phyloP scores from a whole-genome alignment of 495 filamentous ascomycete genomes.

The Hypoxylon trugodes region DNA sequence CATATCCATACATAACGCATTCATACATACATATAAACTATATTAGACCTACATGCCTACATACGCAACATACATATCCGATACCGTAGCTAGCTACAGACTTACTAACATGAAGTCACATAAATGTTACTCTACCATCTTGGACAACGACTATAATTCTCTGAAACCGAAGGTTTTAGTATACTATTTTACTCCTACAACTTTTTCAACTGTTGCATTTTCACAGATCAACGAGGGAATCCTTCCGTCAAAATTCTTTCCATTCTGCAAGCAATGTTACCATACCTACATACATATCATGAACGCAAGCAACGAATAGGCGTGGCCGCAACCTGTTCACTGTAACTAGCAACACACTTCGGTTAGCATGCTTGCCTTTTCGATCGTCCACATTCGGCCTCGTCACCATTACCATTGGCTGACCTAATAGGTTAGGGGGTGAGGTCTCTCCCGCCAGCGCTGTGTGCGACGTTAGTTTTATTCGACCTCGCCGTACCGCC shows the following conservation, averaged over 20 bases:
- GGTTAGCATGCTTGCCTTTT: slow-evolving; percentile 32
- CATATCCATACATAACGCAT: too few species aligned
- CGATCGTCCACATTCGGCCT: slow-evolving; percentile 25
- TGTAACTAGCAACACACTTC: slow-evolving; percentile 36
- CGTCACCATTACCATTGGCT: slow-evolving; percentile 28
- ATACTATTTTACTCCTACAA: slow-evolving; percentile 6
- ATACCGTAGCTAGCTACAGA: too few species aligned
- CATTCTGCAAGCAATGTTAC: slow-evolving; percentile 32
- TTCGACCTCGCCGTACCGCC: slow-evolving; percentile 24
- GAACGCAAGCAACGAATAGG: slow-evolving; percentile 33
- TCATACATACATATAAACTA: too few species aligned
- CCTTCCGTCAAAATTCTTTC: slow-evolving; percentile 31
- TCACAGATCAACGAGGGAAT: slow-evolving; percentile 30
- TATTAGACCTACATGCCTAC: too few species aligned
- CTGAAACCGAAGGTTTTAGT: neutral
- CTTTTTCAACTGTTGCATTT: slow-evolving; percentile 14
- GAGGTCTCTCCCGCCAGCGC: slow-evolving; percentile 9
- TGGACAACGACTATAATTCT: slow-evolving; percentile 19
- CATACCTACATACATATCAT: slow-evolving; percentile 38
- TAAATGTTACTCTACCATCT: too few species aligned
- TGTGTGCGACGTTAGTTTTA: slow-evolving; percentile 32
- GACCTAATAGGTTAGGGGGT: slow-evolving; percentile 22
- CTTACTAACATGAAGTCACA: too few species aligned
- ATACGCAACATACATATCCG: too few species aligned
- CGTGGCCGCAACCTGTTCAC: slow-evolving; percentile 30